Evolutionary conservation across 495 filamentous ascomycete species (phyloP), one percentile per base, ranked within the genome.

Genomic region (Penicillium parvum): DNA sequence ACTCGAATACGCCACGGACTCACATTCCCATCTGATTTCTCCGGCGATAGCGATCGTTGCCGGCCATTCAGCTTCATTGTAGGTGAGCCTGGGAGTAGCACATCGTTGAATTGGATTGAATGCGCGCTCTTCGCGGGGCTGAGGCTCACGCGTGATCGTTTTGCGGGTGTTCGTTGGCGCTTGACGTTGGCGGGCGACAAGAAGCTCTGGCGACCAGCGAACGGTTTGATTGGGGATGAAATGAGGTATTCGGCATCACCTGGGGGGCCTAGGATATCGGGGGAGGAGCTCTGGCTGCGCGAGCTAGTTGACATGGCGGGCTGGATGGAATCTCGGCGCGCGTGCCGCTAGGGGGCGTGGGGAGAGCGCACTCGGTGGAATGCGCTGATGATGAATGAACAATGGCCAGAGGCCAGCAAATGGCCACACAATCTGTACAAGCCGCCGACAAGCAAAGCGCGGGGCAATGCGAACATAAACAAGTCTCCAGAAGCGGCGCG

Each of bases 1-100:
- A 81, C 68, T 15, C 74, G 67, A 41, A 81, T 77, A 44, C 73
- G 71, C 77, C 77, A 81, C 29, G 77, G 77, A 44, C 72, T 78
- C 7, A 61, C 49, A 50, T 67, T 63, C 14, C 64, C 64, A 8
- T 72, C 57, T 25, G 47, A 40, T 18, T 69, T 72, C 8, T 65
- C 57, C 9, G 68, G 70, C 3, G 69, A 72, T 19, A 62, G 35
- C 8, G 63, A 61, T 25, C 54, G 40, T 22, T 64, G 64, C 16
- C 47, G 52, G 33, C 63, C 57, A 44, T 61, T 58, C 5, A 65
- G 25, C 32, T 69, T 69, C 55, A 54, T 65, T 12, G 55, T 46
- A 6, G 70, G 66, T 6, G 66, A 68, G 3, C 59, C 61, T 7
- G 70, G 70, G 14, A 73, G 66, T 30, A 73, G 29, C 12, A 73